Conservation (phyloP, 257 asterid genomes). For the Parsonsia alboflavescens region DNA sequence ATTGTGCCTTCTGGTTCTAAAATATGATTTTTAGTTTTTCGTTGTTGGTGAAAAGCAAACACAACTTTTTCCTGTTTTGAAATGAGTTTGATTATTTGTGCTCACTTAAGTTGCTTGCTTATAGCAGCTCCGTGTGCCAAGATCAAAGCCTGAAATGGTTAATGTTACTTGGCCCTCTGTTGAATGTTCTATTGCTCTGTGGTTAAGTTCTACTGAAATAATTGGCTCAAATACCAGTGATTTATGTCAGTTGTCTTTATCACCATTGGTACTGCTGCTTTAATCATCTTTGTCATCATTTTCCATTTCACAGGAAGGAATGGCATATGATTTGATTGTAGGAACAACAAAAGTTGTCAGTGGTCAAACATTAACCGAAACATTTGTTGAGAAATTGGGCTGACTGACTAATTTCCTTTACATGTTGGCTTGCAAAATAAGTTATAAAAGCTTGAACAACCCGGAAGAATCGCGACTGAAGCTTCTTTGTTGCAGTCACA, state of each 20-base stretch:
- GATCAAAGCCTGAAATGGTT: neutral
- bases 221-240: too few relatives aligned
- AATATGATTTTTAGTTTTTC: neutral
- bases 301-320: conserved; percentile 65
- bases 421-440: neutral
- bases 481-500: neutral
- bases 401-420: conserved; percentile 20
- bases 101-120: neutral
- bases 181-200: too few relatives aligned
- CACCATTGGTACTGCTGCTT: neutral
- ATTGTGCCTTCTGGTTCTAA: neutral
- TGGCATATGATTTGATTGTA: conserved; percentile 80
- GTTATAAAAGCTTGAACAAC: neutral
- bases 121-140: neutral
- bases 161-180: too few relatives aligned
- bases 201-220: too few relatives aligned
- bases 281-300: neutral
- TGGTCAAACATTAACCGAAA: conserved; percentile 61
- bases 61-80: neutral
- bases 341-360: conserved; percentile 74
- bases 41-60: neutral
- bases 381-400: conserved; percentile 52
- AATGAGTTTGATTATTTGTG: neutral
- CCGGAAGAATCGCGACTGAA: neutral
- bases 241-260: neutral